Percentiles rank a stretch among this genome's conserved stretches.
Conservation (phyloP, 352 stramenopile genomes). For the Phytophthora sojae region DNA sequence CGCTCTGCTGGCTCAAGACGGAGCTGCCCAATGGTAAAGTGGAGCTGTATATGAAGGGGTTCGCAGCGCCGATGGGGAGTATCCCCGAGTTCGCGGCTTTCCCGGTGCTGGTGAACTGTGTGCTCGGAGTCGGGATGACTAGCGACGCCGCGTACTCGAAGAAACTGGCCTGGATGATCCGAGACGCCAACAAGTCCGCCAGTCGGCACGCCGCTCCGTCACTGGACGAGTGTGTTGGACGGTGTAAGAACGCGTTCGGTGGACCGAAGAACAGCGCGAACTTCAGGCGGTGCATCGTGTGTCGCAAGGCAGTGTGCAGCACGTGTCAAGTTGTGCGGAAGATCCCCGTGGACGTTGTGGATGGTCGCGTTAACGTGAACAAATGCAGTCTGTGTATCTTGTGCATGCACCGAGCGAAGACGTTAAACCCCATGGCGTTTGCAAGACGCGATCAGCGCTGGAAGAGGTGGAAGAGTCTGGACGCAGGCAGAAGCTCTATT, state of each 20-base stretch:
- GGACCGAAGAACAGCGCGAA: conserved; percentile 19
- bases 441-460: conserved; percentile 33
- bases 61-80: conserved; percentile 44
- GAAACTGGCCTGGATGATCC: conserved; percentile 63
- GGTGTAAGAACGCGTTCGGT: conserved; percentile 40
- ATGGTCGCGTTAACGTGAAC: conserved; percentile 36
- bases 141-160: conserved; percentile 45
- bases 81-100: conserved; percentile 38
- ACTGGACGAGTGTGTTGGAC: conserved; percentile 34
- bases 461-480: conserved; percentile 31
- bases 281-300: conserved; percentile 45
- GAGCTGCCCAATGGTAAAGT: conserved; percentile 44
- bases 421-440: conserved; percentile 29
- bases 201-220: conserved; percentile 12
- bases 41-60: conserved; percentile 52
- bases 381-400: conserved; percentile 45
- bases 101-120: conserved; percentile 40
- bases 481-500: conserved; percentile 19
- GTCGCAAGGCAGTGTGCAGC: conserved; percentile 37
- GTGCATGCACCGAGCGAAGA: conserved; percentile 45
- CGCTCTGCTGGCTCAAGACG: conserved; percentile 50
- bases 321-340: conserved; percentile 44
- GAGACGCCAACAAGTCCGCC: conserved; percentile 22
- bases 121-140: conserved; percentile 48
- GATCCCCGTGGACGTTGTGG: conserved; percentile 35